Conservation (phyloP, 257 asterid genomes). For the Catharanthus roseus region DNA sequence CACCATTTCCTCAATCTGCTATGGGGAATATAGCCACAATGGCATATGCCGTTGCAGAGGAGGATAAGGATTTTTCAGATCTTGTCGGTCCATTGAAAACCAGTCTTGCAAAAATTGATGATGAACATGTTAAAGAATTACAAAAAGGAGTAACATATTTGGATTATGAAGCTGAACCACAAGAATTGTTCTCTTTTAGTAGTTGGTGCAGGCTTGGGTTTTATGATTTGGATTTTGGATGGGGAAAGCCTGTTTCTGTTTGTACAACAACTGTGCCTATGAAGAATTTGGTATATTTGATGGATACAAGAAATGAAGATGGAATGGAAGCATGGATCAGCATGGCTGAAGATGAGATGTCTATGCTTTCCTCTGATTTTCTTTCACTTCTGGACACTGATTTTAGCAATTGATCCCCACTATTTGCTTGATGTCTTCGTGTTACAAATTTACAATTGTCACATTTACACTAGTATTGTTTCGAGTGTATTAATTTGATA, state of each 20-base stretch:
- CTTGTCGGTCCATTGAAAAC: constrained; percentile 15
- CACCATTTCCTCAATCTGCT: not conserved
- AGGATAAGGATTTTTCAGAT: not conserved
- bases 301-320: not conserved
- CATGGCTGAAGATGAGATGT: not conserved
- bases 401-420: not conserved
- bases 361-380: not conserved
- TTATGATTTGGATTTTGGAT: not conserved
- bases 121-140: not conserved
- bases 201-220: not conserved
- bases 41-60: not conserved
- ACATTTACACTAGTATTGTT: too few relatives aligned
- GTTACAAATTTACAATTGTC: too few relatives aligned
- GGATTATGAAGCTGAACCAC: not conserved
- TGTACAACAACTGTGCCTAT: not conserved
- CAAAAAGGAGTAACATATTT: not conserved
- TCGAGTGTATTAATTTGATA: too few relatives aligned
- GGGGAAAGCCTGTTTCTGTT: not conserved
- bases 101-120: constrained; percentile 20
- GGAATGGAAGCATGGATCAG: not conserved
- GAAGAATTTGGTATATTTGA: not conserved
- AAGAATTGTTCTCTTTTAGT: not conserved
- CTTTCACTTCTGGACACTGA: not conserved
- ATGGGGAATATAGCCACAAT: constrained; percentile 17
- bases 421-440: too few relatives aligned